A percentile compares a stretch with the other conserved stretches of the same genome.
phyloP scores from a whole-genome alignment of 2,329 filamentous ascomycete species.

The Sphaerostilbella broomeana region DNA sequence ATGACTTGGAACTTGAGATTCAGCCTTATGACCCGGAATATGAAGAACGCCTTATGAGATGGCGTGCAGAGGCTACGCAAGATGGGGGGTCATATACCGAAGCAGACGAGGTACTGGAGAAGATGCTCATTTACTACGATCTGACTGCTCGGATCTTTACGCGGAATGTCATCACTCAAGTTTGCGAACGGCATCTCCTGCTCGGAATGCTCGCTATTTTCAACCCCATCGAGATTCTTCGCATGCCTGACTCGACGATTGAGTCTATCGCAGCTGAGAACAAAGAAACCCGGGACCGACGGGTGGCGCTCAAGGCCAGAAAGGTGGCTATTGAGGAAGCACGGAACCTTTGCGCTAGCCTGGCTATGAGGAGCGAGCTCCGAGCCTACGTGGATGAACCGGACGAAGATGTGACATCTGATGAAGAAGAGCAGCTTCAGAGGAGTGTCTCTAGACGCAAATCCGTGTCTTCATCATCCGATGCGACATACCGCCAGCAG shows the following conservation, averaged over 20 bases:
- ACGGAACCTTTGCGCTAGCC: constrained; percentile 40
- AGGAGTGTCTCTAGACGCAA: constrained; percentile 15
- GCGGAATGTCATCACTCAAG: constrained; percentile 46
- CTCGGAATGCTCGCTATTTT: constrained; percentile 47
- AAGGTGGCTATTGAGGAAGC: constrained; percentile 46
- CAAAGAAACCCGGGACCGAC: constrained; percentile 45
- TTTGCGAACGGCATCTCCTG: constrained; percentile 44
- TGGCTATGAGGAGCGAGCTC: constrained; percentile 48
- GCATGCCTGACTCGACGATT: constrained; percentile 38
- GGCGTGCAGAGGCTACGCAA: constrained; percentile 37
- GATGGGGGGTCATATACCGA: constrained; percentile 43
- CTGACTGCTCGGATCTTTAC: constrained; percentile 47
- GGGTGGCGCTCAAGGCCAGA: constrained; percentile 40
- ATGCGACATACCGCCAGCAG: constrained; percentile 13
- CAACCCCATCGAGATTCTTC: constrained; percentile 45
- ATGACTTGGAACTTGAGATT: constrained; percentile 47
- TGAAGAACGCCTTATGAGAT: constrained; percentile 42
- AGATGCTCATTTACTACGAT: constrained; percentile 51
- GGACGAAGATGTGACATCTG: constrained; percentile 22
- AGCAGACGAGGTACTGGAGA: constrained; percentile 47
- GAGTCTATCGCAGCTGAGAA: constrained; percentile 48
- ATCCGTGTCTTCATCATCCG: constrained; percentile 12
- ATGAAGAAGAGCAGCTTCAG: constrained; percentile 24
- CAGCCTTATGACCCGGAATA: constrained; percentile 50
- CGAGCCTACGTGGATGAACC: constrained; percentile 33